A percentile compares a stretch with the other conserved stretches of the same genome.
phyloP scores from a whole-genome alignment of 768 basidiomycete species.

The Leccinum disarticulatum region DNA sequence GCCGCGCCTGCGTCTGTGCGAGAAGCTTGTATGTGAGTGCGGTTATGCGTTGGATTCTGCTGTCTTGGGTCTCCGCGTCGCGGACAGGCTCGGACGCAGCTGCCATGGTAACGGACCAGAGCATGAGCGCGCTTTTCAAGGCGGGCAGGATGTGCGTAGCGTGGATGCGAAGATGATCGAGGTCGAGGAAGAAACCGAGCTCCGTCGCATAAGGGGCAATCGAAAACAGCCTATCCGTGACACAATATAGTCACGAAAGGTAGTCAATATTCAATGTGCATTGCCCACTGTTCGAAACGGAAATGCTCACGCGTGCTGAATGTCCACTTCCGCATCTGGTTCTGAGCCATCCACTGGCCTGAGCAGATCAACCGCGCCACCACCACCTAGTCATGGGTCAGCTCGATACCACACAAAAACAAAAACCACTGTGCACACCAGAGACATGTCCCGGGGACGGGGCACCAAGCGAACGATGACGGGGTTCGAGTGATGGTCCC shows the following conservation, averaged over 20 bases:
- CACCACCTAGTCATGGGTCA: not conserved
- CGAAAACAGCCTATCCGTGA: conserved; percentile 18
- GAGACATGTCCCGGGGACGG: not conserved
- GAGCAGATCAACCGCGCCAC: not conserved
- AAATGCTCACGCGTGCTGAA: conserved; percentile 14
- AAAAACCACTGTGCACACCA: not conserved
- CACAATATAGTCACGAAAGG: not conserved
- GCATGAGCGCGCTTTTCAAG: conserved; percentile 47
- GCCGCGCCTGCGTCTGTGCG: conserved; percentile 46
- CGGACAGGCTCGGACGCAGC: conserved; percentile 31
- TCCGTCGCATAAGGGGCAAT: conserved; percentile 58
- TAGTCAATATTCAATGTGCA: not conserved
- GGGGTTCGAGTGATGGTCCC: not conserved
- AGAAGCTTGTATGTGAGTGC: conserved; percentile 37
- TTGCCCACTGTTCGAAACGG: no score
- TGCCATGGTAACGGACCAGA: conserved; percentile 56
- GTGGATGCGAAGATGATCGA: conserved; percentile 44
- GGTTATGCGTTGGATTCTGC: not conserved
- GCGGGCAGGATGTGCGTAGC: conserved; percentile 46
- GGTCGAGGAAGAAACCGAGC: conserved; percentile 67
- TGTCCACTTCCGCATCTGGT: not conserved
- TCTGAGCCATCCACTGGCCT: not conserved
- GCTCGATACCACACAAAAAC: not conserved
- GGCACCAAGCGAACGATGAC: not conserved
- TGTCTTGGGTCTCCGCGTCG: conserved; percentile 27